These are phyloP conservation scores for Penicillium sp. DNA, from an alignment of 2,329 filamentous ascomycete species.

Conservation along the genomic window DNA sequence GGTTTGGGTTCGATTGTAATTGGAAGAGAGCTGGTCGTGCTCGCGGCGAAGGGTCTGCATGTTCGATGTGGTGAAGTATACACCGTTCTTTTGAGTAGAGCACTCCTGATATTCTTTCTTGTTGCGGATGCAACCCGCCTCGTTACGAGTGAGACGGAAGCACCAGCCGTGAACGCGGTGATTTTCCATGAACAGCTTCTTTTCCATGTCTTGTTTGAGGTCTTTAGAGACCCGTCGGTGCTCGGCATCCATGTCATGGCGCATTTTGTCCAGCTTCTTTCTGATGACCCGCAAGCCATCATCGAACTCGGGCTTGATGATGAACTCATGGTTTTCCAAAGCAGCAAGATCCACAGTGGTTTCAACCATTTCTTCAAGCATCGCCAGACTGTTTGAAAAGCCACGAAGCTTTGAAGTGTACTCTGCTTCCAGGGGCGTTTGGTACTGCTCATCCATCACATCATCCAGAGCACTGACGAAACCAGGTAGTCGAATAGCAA, in stretches of 20 bases:
- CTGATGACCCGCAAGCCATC: constrained; percentile 84
- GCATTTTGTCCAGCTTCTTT: constrained; percentile 83
- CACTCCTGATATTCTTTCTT: constrained; percentile 89
- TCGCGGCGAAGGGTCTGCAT: constrained; percentile 81
- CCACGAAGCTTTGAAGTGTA: constrained; percentile 83
- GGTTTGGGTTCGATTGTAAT: constrained; percentile 91
- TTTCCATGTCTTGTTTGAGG: constrained; percentile 88
- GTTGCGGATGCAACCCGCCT: constrained; percentile 90
- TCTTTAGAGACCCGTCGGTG: constrained; percentile 76
- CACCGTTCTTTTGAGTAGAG: constrained; percentile 97
- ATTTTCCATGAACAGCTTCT: constrained; percentile 97
- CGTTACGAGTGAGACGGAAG: constrained; percentile 85
- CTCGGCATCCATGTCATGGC: constrained; percentile 79
- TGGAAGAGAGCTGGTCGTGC: constrained; percentile 89
- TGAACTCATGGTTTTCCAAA: constrained; percentile 94
- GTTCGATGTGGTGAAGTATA: constrained; percentile 90
- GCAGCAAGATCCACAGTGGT: constrained; percentile 95
- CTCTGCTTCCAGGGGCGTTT: constrained; percentile 78
- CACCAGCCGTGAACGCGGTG: constrained; percentile 97
- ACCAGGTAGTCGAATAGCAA: constrained; percentile 85
- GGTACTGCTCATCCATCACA: constrained; percentile 94
- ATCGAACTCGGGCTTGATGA: constrained; percentile 98
- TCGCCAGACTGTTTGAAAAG: constrained; percentile 75
- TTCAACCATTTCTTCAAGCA: constrained; percentile 96
- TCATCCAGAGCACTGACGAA: constrained; percentile 87